A percentile compares a stretch with the other conserved stretches of the same genome.
These are phyloP conservation scores for Venturia oleaginea DNA, from an alignment of 2,329 filamentous ascomycete genomes.

Conservation along the genomic window DNA sequence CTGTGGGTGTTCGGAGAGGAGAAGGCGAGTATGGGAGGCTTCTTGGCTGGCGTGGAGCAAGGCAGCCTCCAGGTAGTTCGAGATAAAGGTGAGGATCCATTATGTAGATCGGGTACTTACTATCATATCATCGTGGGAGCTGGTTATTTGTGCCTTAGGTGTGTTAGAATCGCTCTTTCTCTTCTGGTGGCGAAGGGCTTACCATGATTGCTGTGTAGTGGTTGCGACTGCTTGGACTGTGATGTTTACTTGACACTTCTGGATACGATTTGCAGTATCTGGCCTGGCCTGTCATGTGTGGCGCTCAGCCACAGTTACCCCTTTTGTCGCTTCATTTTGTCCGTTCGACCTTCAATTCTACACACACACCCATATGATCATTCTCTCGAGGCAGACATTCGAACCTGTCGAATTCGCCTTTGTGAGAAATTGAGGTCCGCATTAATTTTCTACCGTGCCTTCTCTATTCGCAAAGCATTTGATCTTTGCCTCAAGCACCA, in stretches of 20 bases:
- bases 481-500: background rate
- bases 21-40: background rate
- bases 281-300: background rate
- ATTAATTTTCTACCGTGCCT: background rate
- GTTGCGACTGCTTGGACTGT: background rate
- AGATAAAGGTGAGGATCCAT: constrained; percentile 14
- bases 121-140: constrained; percentile 99
- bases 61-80: background rate
- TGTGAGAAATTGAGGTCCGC: too few relatives aligned
- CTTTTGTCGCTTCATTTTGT: too few relatives aligned
- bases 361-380: too few relatives aligned
- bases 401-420: too few relatives aligned
- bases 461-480: background rate
- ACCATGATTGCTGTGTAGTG: background rate
- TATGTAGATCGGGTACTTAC: constrained; percentile 49
- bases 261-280: background rate
- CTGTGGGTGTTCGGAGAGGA: background rate
- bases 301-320: background rate
- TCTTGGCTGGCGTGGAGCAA: constrained; percentile 5
- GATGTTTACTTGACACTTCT: background rate
- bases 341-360: background rate
- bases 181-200: background rate
- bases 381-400: too few relatives aligned
- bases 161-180: background rate
- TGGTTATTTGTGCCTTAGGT: constrained; percentile 63